Evolutionary conservation across 2,329 filamentous ascomycete species (phyloP), one percentile per base, ranked within the genome.

Genomic region (Ophiosphaerella herpotricha): DNA sequence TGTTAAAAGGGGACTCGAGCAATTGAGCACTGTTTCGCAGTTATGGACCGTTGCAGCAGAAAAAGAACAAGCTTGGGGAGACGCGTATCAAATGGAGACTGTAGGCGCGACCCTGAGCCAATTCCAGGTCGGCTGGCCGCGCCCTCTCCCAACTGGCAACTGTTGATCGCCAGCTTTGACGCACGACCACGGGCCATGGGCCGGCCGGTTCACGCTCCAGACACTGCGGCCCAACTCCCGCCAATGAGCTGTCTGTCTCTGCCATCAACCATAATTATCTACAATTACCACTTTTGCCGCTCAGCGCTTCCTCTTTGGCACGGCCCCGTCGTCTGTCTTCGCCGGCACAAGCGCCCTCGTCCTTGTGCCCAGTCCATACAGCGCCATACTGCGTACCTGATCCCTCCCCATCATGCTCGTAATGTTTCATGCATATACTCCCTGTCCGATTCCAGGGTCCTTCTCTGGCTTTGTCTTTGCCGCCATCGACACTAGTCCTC

Each of bases 281-380:
- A 24, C 39, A 39, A 24, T 26, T 21, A 21, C 18, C 18, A 39
- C 37, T 43, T 31, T 43, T 45, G 50, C 45, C 52, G 45, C 45
- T 38, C 36, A 31, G 16, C 42, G 16, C 43, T 46, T 52, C 60
- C 54, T 58, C 50, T 57, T 54, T 57, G 50, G 48, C 54, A 46
- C 9, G 35, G 18, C 35, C 31, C 34, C 40, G 37, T 31, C 39
- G 37, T 36, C 12, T 21, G 29, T 40, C 26, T 33, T 34, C 43
- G 26, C 16, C 45, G 11, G 35, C 6, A 36, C 32, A 36, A 26
- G 32, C 45, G 33, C 23, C 29, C 32, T 12, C 33, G 31, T 16
- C 29, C 8, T 12, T 39, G 16, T 32, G 38, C 38, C 34, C 32
- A 40, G 26, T n/a, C 36, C 48, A 36, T 43, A 48, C 52, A 48